phyloP scores from a whole-genome alignment of 208 protist species.

The Leishmania tropica region DNA sequence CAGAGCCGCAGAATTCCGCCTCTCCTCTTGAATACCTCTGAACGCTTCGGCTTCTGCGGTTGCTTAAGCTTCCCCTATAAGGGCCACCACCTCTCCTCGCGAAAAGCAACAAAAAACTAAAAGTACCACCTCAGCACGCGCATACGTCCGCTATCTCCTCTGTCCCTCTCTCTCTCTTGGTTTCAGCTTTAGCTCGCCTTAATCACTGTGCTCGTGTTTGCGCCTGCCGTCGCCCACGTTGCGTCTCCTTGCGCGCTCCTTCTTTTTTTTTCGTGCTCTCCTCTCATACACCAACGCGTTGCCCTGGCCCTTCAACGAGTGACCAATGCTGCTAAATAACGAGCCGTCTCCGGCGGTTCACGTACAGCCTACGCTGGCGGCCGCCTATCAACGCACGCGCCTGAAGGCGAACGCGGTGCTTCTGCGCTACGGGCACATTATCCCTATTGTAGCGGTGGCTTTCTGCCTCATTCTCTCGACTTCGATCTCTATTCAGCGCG shows the following conservation, averaged over 20 bases:
- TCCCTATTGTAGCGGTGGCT: constrained; percentile 34
- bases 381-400: constrained; percentile 17
- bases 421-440: constrained; percentile 42
- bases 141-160: background rate
- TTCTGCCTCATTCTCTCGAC: constrained; percentile 39
- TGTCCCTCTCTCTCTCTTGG: no score
- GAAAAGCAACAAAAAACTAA: background rate
- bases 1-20: background rate
- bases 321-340: constrained; percentile 4
- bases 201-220: background rate
- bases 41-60: background rate
- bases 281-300: background rate
- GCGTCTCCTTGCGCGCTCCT: background rate
- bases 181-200: background rate
- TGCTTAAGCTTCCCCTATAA: background rate
- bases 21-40: background rate
- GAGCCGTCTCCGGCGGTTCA: constrained; percentile 19
- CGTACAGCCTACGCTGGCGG: constrained; percentile 14
- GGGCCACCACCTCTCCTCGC: background rate
- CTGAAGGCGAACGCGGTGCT: constrained; percentile 32
- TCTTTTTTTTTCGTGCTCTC: background rate
- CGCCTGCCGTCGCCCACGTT: background rate
- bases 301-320: background rate
- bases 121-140: background rate
- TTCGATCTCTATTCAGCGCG: constrained; percentile 37